Percentiles rank a stretch among this genome's conserved stretches.
phyloP scores from a whole-genome alignment of 2,329 filamentous ascomycete species.

The Diaporthe citriasiana region DNA sequence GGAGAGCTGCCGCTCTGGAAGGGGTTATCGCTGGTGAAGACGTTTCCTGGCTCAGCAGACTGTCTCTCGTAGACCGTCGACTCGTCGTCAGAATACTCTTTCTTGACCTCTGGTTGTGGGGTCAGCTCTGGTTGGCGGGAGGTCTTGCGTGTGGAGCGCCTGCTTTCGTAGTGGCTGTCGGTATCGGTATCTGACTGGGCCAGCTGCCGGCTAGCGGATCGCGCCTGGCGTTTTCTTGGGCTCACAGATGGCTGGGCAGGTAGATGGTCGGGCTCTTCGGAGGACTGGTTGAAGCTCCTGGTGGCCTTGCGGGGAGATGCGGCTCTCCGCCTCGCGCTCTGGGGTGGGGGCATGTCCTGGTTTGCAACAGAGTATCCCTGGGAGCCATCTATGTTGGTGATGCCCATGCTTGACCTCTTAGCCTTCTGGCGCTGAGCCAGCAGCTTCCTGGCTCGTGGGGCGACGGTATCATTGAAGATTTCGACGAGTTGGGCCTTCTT shows the following conservation, averaged over 20 bases:
- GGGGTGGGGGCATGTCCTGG: conserved; percentile 67
- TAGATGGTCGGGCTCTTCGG: conserved; percentile 62
- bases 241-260: conserved; percentile 56
- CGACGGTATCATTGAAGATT: conserved; percentile 83
- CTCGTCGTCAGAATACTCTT: conserved; percentile 65
- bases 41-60: conserved; percentile 67
- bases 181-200: conserved; percentile 66
- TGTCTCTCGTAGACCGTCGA: conserved; percentile 52
- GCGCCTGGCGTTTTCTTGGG: conserved; percentile 68
- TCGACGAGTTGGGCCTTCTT: conserved; percentile 92
- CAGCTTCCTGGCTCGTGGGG: conserved; percentile 83
- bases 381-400: conserved; percentile 76
- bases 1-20: conserved; percentile 91
- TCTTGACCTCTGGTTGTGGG: conserved; percentile 64
- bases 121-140: conserved; percentile 49
- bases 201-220: conserved; percentile 68
- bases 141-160: conserved; percentile 37
- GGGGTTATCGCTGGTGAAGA: conserved; percentile 91
- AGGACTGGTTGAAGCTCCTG: conserved; percentile 63
- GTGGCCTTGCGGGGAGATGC: conserved; percentile 69
- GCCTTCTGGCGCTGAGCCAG: conserved; percentile 81
- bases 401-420: conserved; percentile 89
- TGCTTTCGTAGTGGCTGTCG: conserved; percentile 51
- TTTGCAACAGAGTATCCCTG: conserved; percentile 74
- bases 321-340: conserved; percentile 64